Evolutionary conservation across 176 grass and related monocot genomes (phyloP).

Genomic region (Tuctoria greenei): DNA sequence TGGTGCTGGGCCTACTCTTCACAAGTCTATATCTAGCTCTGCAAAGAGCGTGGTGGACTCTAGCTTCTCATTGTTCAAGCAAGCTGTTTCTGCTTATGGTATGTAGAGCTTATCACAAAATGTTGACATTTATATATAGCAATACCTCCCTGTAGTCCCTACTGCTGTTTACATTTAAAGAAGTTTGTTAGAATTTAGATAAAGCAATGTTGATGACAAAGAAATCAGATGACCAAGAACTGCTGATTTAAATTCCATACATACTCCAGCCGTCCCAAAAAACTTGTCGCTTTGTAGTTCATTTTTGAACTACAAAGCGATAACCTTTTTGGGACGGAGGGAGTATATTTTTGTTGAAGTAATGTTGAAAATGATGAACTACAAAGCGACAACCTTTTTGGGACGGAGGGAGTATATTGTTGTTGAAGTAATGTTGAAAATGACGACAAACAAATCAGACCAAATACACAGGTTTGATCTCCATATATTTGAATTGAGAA

Average conservation of each 20-base stretch:
- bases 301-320: too few relatives aligned
- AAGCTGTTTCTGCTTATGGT: constrained; percentile 74
- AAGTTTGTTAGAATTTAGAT: not conserved
- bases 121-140: not conserved
- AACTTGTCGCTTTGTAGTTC: too few relatives aligned
- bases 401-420: too few relatives aligned
- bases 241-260: constrained; percentile 4
- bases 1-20: constrained; percentile 78
- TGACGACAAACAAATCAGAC: not conserved
- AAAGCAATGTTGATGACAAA: constrained; percentile 1
- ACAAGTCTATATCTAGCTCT: constrained; percentile 59
- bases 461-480: not conserved
- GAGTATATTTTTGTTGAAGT: too few relatives aligned
- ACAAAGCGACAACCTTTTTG: too few relatives aligned
- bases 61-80: constrained; percentile 76
- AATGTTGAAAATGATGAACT: too few relatives aligned
- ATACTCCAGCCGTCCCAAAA: too few relatives aligned
- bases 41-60: constrained; percentile 64
- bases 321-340: too few relatives aligned
- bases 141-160: not conserved
- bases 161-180: not conserved
- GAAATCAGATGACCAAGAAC: not conserved
- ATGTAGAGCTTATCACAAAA: constrained; percentile 20
- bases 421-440: not conserved
- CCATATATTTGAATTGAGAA: not conserved